phyloP scores from a whole-genome alignment of 441 rosid species.

The Gossypium schwendimanii region DNA sequence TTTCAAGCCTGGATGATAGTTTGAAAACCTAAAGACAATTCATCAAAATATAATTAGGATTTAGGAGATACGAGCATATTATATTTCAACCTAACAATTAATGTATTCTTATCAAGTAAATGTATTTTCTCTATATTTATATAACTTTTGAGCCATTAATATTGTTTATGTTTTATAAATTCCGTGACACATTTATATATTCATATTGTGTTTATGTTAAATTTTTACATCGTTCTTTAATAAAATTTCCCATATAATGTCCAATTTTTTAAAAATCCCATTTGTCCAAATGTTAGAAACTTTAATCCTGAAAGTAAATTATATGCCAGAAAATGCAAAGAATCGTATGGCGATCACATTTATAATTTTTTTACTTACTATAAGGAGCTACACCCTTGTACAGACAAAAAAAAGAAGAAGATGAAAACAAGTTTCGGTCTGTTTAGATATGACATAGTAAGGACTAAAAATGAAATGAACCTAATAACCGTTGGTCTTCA shows the following conservation, averaged over 20 bases:
- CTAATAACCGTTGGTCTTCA: background rate
- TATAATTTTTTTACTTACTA: background rate
- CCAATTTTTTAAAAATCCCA: background rate
- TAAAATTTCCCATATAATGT: background rate
- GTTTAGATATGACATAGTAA: background rate
- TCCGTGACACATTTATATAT: background rate
- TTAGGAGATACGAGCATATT: background rate
- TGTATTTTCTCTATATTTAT: background rate
- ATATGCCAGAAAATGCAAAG: background rate
- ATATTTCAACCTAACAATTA: background rate
- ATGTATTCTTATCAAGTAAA: background rate
- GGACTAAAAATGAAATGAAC: background rate
- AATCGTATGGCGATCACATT: background rate
- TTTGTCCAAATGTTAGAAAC: background rate
- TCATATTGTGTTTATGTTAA: background rate
- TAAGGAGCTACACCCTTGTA: background rate
- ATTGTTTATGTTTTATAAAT: background rate
- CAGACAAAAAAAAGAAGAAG: background rate
- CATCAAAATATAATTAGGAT: background rate
- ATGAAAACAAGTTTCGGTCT: background rate
- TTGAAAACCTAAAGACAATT: background rate
- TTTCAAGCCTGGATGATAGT: background rate
- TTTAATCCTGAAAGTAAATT: background rate
- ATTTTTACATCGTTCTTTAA: background rate
- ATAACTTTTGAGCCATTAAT: background rate